phyloP scores from a whole-genome alignment of 192 early-diverging fungal species.

The Backusella sp. region DNA sequence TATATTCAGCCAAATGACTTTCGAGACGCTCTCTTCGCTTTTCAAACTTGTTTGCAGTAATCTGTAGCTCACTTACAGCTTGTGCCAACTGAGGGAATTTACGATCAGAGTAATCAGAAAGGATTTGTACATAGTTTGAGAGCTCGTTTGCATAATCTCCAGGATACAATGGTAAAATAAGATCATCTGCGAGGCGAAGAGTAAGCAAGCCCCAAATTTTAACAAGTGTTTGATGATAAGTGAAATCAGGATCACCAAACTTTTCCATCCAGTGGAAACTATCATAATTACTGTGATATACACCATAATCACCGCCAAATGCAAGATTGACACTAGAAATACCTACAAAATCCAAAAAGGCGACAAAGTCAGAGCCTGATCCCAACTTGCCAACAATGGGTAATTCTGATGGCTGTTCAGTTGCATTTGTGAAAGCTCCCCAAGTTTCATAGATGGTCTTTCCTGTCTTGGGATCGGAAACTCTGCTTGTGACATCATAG shows the following conservation, averaged over 20 bases:
- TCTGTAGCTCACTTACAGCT: slow-evolving; percentile 8
- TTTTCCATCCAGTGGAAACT: slow-evolving; percentile 55
- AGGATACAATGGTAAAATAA: slow-evolving; percentile 38
- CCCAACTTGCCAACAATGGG: slow-evolving; percentile 40
- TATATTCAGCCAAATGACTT: slow-evolving; percentile 39
- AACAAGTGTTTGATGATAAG: slow-evolving; percentile 47
- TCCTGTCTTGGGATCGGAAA: slow-evolving; percentile 46
- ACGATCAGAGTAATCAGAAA: slow-evolving; percentile 3
- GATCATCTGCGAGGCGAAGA: slow-evolving; percentile 43
- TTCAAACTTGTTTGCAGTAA: slow-evolving; percentile 22
- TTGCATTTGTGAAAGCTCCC: slow-evolving; percentile 19
- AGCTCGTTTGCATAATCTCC: slow-evolving; percentile 44
- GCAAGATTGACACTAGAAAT: slow-evolving; percentile 52
- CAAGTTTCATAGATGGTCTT: slow-evolving; percentile 52
- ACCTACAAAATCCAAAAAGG: slow-evolving; percentile 66
- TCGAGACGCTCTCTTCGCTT: slow-evolving; percentile 29
- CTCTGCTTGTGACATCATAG: slow-evolving; percentile 47
- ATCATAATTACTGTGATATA: slow-evolving; percentile 71
- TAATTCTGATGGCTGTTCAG: background rate
- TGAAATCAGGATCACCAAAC: slow-evolving; percentile 54
- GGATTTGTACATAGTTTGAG: slow-evolving; percentile 30
- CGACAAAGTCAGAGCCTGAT: slow-evolving; percentile 53
- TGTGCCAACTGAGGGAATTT: slow-evolving; percentile 4
- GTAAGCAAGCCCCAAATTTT: slow-evolving; percentile 47
- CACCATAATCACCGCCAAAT: slow-evolving; percentile 50